A percentile compares a stretch with the other conserved stretches of the same genome.
phyloP scores from a whole-genome alignment of 1,284 basidiomycete genomes.

The Mycena citricolor region DNA sequence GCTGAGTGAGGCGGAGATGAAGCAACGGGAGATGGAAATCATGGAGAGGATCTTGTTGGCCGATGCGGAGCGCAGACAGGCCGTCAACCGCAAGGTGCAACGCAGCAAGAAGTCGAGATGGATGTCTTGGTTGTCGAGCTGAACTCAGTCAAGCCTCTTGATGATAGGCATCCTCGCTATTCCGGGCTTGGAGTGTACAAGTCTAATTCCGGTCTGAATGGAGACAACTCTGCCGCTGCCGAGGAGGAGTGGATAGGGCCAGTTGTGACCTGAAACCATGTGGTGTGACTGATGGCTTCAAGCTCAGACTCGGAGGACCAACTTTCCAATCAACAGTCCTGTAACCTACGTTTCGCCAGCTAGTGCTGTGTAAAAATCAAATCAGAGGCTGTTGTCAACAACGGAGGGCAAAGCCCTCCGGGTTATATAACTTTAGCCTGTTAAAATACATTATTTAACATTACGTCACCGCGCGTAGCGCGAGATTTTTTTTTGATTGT shows the following conservation, averaged over 20 bases:
- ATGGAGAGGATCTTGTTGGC: constrained; percentile 26
- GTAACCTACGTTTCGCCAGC: too few species aligned
- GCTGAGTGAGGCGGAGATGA: constrained; percentile 24
- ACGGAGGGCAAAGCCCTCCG: neutral
- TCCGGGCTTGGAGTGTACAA: too few species aligned
- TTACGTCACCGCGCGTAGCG: constrained; percentile 1
- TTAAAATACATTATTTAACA: constrained; percentile 1
- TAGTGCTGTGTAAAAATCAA: constrained; percentile 1
- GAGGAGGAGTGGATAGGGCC: too few species aligned
- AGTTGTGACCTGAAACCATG: too few species aligned
- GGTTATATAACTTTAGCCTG: neutral
- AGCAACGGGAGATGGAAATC: constrained; percentile 24
- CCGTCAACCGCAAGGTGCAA: constrained; percentile 11
- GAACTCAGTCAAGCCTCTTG: too few species aligned
- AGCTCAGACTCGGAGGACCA: too few species aligned
- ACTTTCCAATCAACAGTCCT: too few species aligned
- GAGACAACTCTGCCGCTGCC: too few species aligned
- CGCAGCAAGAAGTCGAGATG: constrained; percentile 6
- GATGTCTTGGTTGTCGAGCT: constrained; percentile 12
- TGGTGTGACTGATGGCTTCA: too few species aligned
- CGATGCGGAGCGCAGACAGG: constrained; percentile 17
- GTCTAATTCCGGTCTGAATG: too few species aligned
- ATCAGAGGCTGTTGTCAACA: neutral
- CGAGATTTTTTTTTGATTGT: neutral
- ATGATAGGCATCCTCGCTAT: too few species aligned